Percentiles rank a stretch among this genome's conserved stretches.
Conservation (phyloP, 768 basidiomycete species). For the Ephemerocybe angulata region DNA sequence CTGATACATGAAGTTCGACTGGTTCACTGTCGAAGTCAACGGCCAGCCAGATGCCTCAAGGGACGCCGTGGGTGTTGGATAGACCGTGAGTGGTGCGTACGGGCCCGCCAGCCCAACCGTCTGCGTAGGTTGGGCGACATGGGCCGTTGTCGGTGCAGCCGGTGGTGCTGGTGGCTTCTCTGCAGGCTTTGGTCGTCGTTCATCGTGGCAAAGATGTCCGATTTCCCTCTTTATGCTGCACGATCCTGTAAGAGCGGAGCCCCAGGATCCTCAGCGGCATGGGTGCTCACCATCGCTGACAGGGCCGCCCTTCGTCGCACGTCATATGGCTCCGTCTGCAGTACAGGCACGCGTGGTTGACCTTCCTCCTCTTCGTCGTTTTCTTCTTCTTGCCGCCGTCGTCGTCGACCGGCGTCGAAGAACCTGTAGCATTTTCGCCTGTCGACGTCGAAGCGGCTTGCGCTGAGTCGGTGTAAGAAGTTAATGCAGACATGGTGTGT, state of each 20-base stretch:
- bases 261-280: slow-evolving; percentile 9
- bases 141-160: slow-evolving; percentile 14
- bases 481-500: background rate
- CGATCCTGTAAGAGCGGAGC: slow-evolving; percentile 8
- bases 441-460: slow-evolving; percentile 10
- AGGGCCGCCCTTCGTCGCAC: slow-evolving; percentile 85
- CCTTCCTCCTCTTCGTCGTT: slow-evolving; percentile 70
- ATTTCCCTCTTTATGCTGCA: slow-evolving; percentile 93
- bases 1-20: slow-evolving; percentile 60
- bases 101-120: slow-evolving; percentile 32
- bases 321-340: slow-evolving; percentile 93
- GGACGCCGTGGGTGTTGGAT: slow-evolving; percentile 28
- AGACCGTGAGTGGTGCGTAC: slow-evolving; percentile 45
- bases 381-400: slow-evolving; percentile 46
- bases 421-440: background rate
- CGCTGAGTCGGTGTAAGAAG: background rate
- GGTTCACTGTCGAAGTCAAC: slow-evolving; percentile 37
- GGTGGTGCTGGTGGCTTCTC: slow-evolving; percentile 40
- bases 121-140: background rate
- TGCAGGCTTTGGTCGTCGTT: slow-evolving; percentile 53
- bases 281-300: slow-evolving; percentile 83
- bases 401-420: slow-evolving; percentile 22
- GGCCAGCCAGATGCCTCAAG: slow-evolving; percentile 49
- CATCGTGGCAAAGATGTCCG: slow-evolving; percentile 90
- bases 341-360: slow-evolving; percentile 91